Evolutionary conservation across 2,329 filamentous ascomycete genomes (phyloP).

Genomic region (Fragosphaeria purpurea): DNA sequence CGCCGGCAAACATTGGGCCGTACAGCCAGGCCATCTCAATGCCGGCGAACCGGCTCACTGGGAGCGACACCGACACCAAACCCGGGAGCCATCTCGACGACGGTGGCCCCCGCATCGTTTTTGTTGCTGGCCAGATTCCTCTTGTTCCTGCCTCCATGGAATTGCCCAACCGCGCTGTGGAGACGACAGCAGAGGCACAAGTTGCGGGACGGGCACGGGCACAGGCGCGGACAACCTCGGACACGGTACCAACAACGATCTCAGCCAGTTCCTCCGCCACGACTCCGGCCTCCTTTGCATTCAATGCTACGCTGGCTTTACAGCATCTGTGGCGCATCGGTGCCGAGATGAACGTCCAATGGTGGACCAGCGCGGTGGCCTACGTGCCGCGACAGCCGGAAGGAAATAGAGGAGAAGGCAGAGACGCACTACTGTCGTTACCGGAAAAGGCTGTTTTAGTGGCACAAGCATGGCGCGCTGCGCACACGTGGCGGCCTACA

Average conservation of each 20-base stretch:
- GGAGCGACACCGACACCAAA: neutral
- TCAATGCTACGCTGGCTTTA: conserved; percentile 61
- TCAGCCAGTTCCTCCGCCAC: neutral
- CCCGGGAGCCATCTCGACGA: no score
- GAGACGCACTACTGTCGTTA: conserved; percentile 4
- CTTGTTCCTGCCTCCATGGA: conserved; percentile 72
- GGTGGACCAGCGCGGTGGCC: conserved; percentile 67
- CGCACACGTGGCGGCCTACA: conserved; percentile 25
- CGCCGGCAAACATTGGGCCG: conserved; percentile 91
- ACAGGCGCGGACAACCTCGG: neutral
- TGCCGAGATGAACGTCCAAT: conserved; percentile 56
- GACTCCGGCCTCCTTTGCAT: conserved; percentile 21
- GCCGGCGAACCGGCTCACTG: conserved; percentile 13
- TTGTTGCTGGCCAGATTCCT: conserved; percentile 85
- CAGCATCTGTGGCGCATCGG: conserved; percentile 88
- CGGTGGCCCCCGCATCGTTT: conserved; percentile 33
- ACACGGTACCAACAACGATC: no score
- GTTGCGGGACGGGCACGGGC: neutral
- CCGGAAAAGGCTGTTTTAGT: conserved; percentile 30
- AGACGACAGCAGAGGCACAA: neutral
- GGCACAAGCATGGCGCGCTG: conserved; percentile 36
- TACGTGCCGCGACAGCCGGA: conserved; percentile 46
- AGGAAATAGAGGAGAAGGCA: neutral
- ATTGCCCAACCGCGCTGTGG: conserved; percentile 27
- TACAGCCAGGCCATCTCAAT: conserved; percentile 80